Base-by-base conservation (phyloP, 306 rosid species). In the Lathyrus sativus region DNA sequence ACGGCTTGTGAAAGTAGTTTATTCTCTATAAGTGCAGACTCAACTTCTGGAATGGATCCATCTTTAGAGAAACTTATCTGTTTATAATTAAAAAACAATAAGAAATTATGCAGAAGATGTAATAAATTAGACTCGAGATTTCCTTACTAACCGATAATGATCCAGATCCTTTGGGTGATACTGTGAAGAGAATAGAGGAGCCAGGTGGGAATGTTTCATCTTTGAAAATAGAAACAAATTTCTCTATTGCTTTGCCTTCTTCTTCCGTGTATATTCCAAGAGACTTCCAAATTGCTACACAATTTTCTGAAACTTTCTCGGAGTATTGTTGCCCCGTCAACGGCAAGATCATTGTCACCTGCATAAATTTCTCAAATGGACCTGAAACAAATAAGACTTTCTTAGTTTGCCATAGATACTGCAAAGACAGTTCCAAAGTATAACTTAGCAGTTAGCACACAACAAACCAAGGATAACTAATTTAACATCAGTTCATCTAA, bases 11-110 rank as follows among this genome's bases (percentile, higher is more conserved):
- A 74, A 7, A 90, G 88, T 3, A 80, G 78, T 28, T 79, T 93
- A 58, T 81, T 93, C 61, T 90, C 85, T 12, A 93, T 88, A 15
- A 75, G 83, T 9, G n/a, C 69, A 1, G 3, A 37, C 13, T 65
- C 85, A 26, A 9, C 77, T 74, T 82, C 81, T 0, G 95, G 87
- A 19, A 88, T 57, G 57, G 65, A 14, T 50, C 76, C 89, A 82
- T 90, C 97, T 50, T 87, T 84, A 4, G 90, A 82, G 83, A 90
- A 90, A 75, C 71, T 55, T 42, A 93, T 81, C 99, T 93, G 79
- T 60, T 73, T 49, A 9, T 7, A 57, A 74, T 2, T 11, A 51
- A 8, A 58, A 29, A 51, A 55, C 19, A 48, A 24, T 42, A 10
- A 24, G 61, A 13, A 48, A 51, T 6, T 3, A 56, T 26, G 44